These are phyloP conservation scores for Kokia cookei DNA, from an alignment of 441 rosid species.

Conservation along the genomic window DNA sequence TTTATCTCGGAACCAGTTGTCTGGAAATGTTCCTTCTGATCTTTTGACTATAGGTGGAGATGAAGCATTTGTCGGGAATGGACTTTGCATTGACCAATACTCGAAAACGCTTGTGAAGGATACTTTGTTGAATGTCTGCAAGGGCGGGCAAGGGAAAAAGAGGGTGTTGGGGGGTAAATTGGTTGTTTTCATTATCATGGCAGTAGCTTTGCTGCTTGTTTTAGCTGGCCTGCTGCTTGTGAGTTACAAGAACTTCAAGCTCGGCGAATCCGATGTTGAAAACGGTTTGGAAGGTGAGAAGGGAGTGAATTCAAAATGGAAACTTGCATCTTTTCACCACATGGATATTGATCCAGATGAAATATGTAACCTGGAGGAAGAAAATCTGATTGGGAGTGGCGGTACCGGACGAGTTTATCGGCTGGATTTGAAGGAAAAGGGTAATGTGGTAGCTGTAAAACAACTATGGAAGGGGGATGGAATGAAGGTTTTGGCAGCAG, in stretches of 20 bases:
- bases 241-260: constrained; percentile 46
- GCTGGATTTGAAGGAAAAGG: constrained; percentile 59
- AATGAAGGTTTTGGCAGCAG: constrained; percentile 50
- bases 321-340: constrained; percentile 57
- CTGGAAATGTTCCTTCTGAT: constrained; percentile 58
- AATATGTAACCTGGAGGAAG: constrained; percentile 53
- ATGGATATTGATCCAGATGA: constrained; percentile 75
- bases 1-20: constrained; percentile 53
- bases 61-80: constrained; percentile 54
- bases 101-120: constrained; percentile 11
- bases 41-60: constrained; percentile 64
- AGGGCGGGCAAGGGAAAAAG: constrained; percentile 20
- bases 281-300: constrained; percentile 24
- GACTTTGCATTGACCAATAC: constrained; percentile 47
- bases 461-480: constrained; percentile 51
- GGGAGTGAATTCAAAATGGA: constrained; percentile 41
- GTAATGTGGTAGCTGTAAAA: constrained; percentile 71
- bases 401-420: constrained; percentile 85
- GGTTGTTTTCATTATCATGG: constrained; percentile 37
- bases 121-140: constrained; percentile 35
- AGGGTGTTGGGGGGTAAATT: constrained; percentile 22
- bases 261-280: constrained; percentile 22
- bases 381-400: constrained; percentile 67
- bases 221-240: constrained; percentile 36
- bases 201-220: constrained; percentile 31